Evolutionary conservation across 441 rosid species (phyloP).

Genomic region (Pelargonium cotyledonis): DNA sequence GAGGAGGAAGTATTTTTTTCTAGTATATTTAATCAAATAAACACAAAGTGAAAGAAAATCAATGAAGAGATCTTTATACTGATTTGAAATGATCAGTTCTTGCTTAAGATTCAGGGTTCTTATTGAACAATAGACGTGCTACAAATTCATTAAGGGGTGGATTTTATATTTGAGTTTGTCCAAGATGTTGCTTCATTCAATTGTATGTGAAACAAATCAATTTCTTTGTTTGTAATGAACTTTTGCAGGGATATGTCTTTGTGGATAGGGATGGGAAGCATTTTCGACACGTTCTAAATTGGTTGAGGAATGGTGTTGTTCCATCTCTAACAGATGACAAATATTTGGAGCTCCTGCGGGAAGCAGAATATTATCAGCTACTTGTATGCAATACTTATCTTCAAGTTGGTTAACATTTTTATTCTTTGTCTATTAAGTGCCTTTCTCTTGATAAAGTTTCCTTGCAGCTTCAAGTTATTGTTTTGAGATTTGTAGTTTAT

Average conservation of each 20-base stretch:
- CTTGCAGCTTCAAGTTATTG: slow-evolving; percentile 1
- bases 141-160: not conserved
- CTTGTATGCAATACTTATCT: slow-evolving; percentile 43
- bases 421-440: not conserved
- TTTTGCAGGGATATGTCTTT: slow-evolving; percentile 68
- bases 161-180: slow-evolving; percentile 12
- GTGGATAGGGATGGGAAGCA: slow-evolving; percentile 86
- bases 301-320: slow-evolving; percentile 83
- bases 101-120: not conserved
- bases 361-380: slow-evolving; percentile 82
- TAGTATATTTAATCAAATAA: too few species aligned
- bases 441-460: not conserved
- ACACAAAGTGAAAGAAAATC: too few species aligned
- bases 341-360: slow-evolving; percentile 66
- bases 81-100: not conserved
- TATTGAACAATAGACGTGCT: not conserved
- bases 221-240: slow-evolving; percentile 15
- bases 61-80: too few species aligned
- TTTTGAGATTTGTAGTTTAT: not conserved
- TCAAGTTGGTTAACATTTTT: slow-evolving; percentile 1
- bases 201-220: slow-evolving; percentile 10
- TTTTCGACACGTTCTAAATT: slow-evolving; percentile 79
- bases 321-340: slow-evolving; percentile 52
- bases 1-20: too few species aligned
- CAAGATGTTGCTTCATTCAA: not conserved